Evolutionary conservation across 192 early-diverging fungal species (phyloP).

Genomic region (Umbelopsis ramanniana): DNA sequence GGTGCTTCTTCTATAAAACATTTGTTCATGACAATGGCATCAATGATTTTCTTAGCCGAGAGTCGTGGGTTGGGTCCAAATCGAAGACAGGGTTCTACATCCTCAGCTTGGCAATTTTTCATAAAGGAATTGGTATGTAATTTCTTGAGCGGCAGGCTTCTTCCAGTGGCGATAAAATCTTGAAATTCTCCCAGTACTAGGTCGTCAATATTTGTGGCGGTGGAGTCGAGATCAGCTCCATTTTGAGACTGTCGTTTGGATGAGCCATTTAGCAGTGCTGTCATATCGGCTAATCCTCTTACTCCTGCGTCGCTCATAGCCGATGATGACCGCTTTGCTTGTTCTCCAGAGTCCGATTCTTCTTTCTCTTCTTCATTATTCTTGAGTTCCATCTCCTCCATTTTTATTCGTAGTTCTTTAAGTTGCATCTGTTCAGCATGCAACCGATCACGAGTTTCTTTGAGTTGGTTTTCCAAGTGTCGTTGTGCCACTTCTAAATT

Average conservation of each 20-base stretch:
- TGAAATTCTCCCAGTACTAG: slow-evolving; percentile 82
- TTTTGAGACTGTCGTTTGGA: slow-evolving; percentile 5
- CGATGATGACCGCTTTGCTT: neutral
- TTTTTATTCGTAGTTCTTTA: slow-evolving; percentile 80
- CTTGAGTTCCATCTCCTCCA: slow-evolving; percentile 70
- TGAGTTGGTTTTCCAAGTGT: slow-evolving; percentile 68
- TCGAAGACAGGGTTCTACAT: slow-evolving; percentile 90
- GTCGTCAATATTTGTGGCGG: slow-evolving; percentile 65
- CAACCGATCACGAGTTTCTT: slow-evolving; percentile 67
- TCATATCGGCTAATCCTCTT: slow-evolving; percentile 48
- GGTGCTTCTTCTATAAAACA: slow-evolving; percentile 89
- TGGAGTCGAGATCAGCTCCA: slow-evolving; percentile 2
- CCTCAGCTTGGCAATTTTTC: slow-evolving; percentile 86
- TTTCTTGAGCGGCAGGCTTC: slow-evolving; percentile 70
- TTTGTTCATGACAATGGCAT: slow-evolving; percentile 86
- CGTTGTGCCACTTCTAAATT: slow-evolving; percentile 58
- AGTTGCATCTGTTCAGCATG: slow-evolving; percentile 83
- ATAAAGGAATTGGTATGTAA: slow-evolving; percentile 84
- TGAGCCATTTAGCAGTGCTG: slow-evolving; percentile 30
- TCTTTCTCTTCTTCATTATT: slow-evolving; percentile 38
- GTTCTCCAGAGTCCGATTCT: slow-evolving; percentile 25
- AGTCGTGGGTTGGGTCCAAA: slow-evolving; percentile 92
- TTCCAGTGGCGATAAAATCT: slow-evolving; percentile 77
- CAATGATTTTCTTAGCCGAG: slow-evolving; percentile 86
- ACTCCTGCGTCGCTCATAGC: slow-evolving; percentile 37